Percentiles rank a stretch among this genome's conserved stretches.
These are phyloP conservation scores for Taiwanofungus camphoratus DNA, from an alignment of 1,284 basidiomycete species.

Conservation along the genomic window DNA sequence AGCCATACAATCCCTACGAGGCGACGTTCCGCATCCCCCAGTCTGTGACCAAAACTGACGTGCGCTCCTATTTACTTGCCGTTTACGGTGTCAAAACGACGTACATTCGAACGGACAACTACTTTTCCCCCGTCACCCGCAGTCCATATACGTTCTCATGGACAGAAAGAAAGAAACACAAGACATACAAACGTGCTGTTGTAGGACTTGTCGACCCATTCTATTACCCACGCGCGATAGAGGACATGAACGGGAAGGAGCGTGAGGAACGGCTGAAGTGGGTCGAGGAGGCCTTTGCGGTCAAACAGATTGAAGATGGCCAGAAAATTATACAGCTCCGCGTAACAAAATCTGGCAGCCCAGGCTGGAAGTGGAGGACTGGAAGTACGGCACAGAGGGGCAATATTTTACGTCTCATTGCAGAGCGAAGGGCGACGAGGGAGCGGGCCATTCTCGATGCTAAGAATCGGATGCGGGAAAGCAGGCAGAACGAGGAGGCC, in stretches of 20 bases:
- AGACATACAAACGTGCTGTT: constrained; percentile 82
- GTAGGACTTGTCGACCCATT: constrained; percentile 88
- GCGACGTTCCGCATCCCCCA: constrained; percentile 90
- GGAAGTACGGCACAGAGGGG: constrained; percentile 30
- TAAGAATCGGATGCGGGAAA: constrained; percentile 39
- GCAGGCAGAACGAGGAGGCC: constrained; percentile 21
- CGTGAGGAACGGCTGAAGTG: constrained; percentile 49
- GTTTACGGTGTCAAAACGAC: constrained; percentile 87
- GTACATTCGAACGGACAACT: constrained; percentile 92
- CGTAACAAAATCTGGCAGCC: constrained; percentile 40
- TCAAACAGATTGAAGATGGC: constrained; percentile 36
- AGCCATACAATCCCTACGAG: constrained; percentile 90
- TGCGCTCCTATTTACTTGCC: constrained; percentile 79
- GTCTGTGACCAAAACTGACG: constrained; percentile 86
- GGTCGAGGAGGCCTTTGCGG: constrained; percentile 54
- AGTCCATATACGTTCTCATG: constrained; percentile 19
- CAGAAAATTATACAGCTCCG: constrained; percentile 41
- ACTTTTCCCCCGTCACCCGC: constrained; percentile 53
- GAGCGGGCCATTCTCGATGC: constrained; percentile 43
- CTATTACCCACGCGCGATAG: constrained; percentile 79
- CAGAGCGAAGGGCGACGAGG: constrained; percentile 50
- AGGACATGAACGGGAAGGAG: constrained; percentile 62
- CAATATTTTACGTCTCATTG: constrained; percentile 40
- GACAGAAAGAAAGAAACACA: constrained; percentile 31
- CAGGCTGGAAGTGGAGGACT: constrained; percentile 38